Base-by-base conservation (phyloP, 1,284 basidiomycete genomes). In the Ganoderma lingzhi region DNA sequence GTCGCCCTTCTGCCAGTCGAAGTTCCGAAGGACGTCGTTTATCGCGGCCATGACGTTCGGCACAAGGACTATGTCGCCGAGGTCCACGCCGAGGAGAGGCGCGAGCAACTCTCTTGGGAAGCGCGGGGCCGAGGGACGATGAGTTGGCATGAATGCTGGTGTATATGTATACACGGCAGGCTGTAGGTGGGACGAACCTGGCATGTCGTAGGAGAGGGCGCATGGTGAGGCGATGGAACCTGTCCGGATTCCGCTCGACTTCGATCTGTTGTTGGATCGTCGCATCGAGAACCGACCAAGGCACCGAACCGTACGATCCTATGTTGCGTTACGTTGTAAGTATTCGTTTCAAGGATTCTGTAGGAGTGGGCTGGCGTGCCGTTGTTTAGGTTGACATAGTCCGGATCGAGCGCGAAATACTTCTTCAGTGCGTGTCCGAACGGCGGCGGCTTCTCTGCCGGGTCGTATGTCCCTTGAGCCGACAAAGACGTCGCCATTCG, bases 231-330 rank as follows among this genome's bases (percentile, higher is more conserved):
- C 87, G 85, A 60, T 88, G 82, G 79, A 92, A 94, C 28, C 80
- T 79, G 78, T 94, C 93, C 0, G 91, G 90, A 67, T 86, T 87
- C 1, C 79, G 73, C 76, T 95, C 93, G 30, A 86, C 81, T 70
- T 86, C 75, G 17, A 83, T 78, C 0, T 81, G 79, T 6, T 90
- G 75, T 32, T 82, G 78, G 41, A 84, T 80, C 74, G 84, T 85
- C n/a, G 85, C 85, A 41, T 83, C 81, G 23, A 86, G 77, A 12
- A 95, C 91, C 6, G 89, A 87, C 0, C 81, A 78, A 0, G 93
- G 91, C 0, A 87, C 79, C 1, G 92, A 87, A 3, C 93, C 93
- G 73, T 89, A 94, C 0, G 90, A 90, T 6, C 91, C 91, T 92
- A 67, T 48, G 23, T 28, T 12, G 9, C 23, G 48, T 23, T 23